Conservation (phyloP, 2,329 filamentous ascomycete genomes). For the Fusarium marasasianum region DNA sequence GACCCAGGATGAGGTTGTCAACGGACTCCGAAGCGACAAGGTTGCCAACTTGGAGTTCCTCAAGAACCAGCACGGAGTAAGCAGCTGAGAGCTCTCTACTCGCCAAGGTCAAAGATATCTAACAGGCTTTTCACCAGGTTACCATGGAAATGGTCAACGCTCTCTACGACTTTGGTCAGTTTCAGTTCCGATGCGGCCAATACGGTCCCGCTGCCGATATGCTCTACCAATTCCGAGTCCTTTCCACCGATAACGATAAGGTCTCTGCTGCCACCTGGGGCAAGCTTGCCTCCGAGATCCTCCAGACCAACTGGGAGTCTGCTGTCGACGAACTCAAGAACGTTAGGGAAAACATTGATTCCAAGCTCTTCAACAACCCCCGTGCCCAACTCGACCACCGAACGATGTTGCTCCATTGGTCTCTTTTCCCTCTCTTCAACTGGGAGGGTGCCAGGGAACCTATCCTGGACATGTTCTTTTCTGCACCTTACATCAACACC, state of each 20-base stretch:
- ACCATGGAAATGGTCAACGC: constrained; percentile 96
- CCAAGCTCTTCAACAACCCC: constrained; percentile 94
- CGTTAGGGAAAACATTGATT: constrained; percentile 92
- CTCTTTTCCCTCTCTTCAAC: constrained; percentile 99
- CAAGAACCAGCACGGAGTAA: constrained; percentile 92
- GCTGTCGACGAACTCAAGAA: constrained; percentile 91
- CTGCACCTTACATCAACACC: constrained; percentile 97
- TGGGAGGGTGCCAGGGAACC: constrained; percentile 89
- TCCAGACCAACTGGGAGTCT: constrained; percentile 93
- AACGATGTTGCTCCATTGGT: constrained; percentile 98
- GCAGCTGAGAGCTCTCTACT: constrained; percentile 45
- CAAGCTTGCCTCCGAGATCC: constrained; percentile 95
- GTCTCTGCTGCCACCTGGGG: constrained; percentile 96
- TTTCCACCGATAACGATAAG: constrained; percentile 98
- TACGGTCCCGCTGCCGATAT: constrained; percentile 91
- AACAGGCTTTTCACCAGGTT: constrained; percentile 60
- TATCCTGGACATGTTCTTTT: constrained; percentile 97
- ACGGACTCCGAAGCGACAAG: constrained; percentile 93
- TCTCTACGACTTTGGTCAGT: constrained; percentile 94
- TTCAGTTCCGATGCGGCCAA: constrained; percentile 97
- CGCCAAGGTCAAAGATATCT: constrained; percentile 16
- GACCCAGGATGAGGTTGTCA: constrained; percentile 88
- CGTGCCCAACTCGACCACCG: constrained; percentile 95
- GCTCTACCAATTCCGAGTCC: constrained; percentile 96
- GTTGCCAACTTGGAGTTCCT: constrained; percentile 98